phyloP scores from a whole-genome alignment of 805 yeast species.

The Nakazawaea peltata region DNA sequence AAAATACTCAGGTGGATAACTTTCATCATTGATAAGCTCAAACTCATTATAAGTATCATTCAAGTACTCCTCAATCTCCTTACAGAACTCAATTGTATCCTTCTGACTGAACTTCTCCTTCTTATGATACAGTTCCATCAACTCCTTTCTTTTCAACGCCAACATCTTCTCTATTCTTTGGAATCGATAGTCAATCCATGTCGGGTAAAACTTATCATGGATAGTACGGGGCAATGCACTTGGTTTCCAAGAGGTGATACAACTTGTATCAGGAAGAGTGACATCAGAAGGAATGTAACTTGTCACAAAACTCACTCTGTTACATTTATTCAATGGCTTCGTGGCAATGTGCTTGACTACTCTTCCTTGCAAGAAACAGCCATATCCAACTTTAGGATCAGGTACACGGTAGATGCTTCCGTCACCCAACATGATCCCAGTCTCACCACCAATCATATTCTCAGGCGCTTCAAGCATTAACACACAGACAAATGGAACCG shows the following conservation, averaged over 20 bases:
- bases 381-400: slow-evolving; percentile 38
- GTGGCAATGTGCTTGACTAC: slow-evolving; percentile 39
- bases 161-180: slow-evolving; percentile 19
- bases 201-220: slow-evolving; percentile 24
- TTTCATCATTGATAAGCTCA: slow-evolving; percentile 23
- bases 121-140: slow-evolving; percentile 12
- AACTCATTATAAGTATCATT: slow-evolving; percentile 23
- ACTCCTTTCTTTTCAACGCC: slow-evolving; percentile 14
- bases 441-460: slow-evolving; percentile 43
- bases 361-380: slow-evolving; percentile 40
- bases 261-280: slow-evolving; percentile 21
- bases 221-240: slow-evolving; percentile 24
- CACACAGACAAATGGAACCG: slow-evolving; percentile 39
- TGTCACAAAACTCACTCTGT: slow-evolving; percentile 24
- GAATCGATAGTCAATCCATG: slow-evolving; percentile 25
- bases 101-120: slow-evolving; percentile 22
- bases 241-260: slow-evolving; percentile 23
- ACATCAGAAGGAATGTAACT: slow-evolving; percentile 21
- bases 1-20: slow-evolving; percentile 21
- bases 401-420: slow-evolving; percentile 20
- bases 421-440: slow-evolving; percentile 37
- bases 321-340: slow-evolving; percentile 28
- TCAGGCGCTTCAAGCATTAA: slow-evolving; percentile 38
- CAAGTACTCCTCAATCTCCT: slow-evolving; percentile 21
- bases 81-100: slow-evolving; percentile 19